A percentile compares a stretch with the other conserved stretches of the same genome.
Conservation (phyloP, 208 protist species). For the Lotmaria passim region DNA sequence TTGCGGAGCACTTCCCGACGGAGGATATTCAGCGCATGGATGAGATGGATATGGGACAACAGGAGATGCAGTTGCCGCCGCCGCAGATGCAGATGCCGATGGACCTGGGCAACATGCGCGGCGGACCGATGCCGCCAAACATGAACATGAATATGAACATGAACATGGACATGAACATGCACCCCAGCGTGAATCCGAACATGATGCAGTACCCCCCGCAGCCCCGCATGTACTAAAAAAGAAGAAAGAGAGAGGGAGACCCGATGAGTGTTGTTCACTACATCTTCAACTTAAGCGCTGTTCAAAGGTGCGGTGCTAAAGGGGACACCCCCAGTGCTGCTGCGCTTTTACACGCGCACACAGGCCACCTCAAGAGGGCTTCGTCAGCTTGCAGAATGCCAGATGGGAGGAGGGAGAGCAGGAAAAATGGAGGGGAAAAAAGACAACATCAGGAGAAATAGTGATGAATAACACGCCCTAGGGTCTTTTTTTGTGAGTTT, state of each 20-base stretch:
- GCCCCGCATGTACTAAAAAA: slow-evolving; percentile 27
- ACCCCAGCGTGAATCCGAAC: slow-evolving; percentile 26
- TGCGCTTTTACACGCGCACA: neutral
- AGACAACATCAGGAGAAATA: too few relatives aligned
- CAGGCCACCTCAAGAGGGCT: too few relatives aligned
- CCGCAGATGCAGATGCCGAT: slow-evolving; percentile 28
- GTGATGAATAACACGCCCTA: too few relatives aligned
- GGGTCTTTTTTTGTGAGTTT: neutral
- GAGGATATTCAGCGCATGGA: slow-evolving; percentile 17
- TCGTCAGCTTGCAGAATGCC: too few relatives aligned
- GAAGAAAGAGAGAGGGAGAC: neutral
- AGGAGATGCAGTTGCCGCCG: slow-evolving; percentile 21
- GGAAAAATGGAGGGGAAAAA: neutral
- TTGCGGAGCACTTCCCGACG: slow-evolving; percentile 21
- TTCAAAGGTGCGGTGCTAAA: too few relatives aligned
- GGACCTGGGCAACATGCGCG: slow-evolving; percentile 33
- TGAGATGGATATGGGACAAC: slow-evolving; percentile 17
- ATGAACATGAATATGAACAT: slow-evolving; percentile 34
- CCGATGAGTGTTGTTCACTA: neutral
- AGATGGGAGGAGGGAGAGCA: neutral
- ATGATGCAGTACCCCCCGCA: slow-evolving; percentile 33
- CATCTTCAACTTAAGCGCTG: too few relatives aligned
- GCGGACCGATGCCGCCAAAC: slow-evolving; percentile 19
- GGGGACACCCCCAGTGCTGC: too few relatives aligned
- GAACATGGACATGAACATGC: slow-evolving; percentile 34